Evolutionary conservation across 106 monocot genomes (phyloP).

Genomic region (Platanthera guangdongensis): DNA sequence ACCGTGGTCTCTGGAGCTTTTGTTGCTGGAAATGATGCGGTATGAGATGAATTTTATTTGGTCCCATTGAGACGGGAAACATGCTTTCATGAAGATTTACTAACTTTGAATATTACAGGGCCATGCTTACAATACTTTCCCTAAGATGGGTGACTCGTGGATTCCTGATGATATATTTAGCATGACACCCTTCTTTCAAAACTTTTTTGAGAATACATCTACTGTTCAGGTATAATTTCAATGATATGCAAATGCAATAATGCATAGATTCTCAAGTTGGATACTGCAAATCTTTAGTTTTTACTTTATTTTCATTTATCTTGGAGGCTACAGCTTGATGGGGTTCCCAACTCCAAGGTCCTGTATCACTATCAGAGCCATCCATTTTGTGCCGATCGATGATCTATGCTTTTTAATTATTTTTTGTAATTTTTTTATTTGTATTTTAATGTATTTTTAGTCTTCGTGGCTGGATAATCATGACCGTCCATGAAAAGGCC

Average conservation of each 20-base stretch:
- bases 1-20: conserved; percentile 95
- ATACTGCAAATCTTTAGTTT: neutral
- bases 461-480: no score
- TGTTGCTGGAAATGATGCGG: conserved; percentile 99
- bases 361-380: no score
- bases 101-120: conserved; percentile 37
- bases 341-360: no score
- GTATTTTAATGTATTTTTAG: no score
- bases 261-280: neutral
- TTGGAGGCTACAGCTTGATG: no score
- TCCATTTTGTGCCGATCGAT: no score
- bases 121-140: conserved; percentile 96
- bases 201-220: conserved; percentile 98
- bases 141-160: conserved; percentile 98
- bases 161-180: conserved; percentile 79
- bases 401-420: no score
- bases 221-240: conserved; percentile 66
- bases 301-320: neutral
- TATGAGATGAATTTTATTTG: conserved; percentile 16
- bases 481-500: no score
- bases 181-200: conserved; percentile 75
- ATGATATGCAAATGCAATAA: neutral
- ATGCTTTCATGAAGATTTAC: neutral
- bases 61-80: neutral
- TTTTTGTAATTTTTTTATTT: no score